Base-by-base conservation (phyloP, 176 grass and related monocot species). In the Tuctoria greenei region DNA sequence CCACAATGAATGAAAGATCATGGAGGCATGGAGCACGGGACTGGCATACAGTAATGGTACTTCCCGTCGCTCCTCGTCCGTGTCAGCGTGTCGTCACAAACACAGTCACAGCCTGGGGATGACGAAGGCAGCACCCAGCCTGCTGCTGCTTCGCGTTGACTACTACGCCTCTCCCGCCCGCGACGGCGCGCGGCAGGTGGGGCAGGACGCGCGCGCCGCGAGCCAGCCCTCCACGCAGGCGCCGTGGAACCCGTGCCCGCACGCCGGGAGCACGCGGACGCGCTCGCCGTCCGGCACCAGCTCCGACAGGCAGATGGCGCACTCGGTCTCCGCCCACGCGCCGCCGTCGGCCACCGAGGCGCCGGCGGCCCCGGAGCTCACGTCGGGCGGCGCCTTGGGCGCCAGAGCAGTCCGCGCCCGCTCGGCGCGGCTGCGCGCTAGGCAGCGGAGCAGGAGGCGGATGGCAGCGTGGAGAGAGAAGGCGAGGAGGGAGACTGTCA, bases 171-270 rank as follows among this genome's bases (percentile, higher is more conserved):
- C 86, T 18, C 37, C 81, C 16, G 45, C 58, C 58, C 20, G 71
- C 44, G 80, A 83, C 80, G 86, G 86, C 55, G 86, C 81, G 70
- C 93, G 83, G 70, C 93, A 96, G 43, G 93, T 96, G 64, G 93
- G 93, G 81, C 93, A 92, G 45, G 81, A 83, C 60, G 85, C 72
- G 26, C 84, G 84, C 45, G 86, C 69, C 8, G 67, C 89, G 67
- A 96, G 83, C 93, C 93, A 96, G 1, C 87, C 79, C 10, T 96
- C 93, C 17, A 96, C 83, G 72, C 93, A 96, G 72, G 43, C 58
- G 37, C 49, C 84, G 51, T 96, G 89, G 86, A 96, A 96, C 50
- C 89, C 86, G 82, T 92, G 89, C 37, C 83, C 80, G 72, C 93
- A 96, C 40, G 77, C 82, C 52, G 86, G 82, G 31, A 95, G 93